These are phyloP conservation scores for Fomitiporia mediterranea DNA, from an alignment of 1,284 basidiomycete species.

Conservation along the genomic window DNA sequence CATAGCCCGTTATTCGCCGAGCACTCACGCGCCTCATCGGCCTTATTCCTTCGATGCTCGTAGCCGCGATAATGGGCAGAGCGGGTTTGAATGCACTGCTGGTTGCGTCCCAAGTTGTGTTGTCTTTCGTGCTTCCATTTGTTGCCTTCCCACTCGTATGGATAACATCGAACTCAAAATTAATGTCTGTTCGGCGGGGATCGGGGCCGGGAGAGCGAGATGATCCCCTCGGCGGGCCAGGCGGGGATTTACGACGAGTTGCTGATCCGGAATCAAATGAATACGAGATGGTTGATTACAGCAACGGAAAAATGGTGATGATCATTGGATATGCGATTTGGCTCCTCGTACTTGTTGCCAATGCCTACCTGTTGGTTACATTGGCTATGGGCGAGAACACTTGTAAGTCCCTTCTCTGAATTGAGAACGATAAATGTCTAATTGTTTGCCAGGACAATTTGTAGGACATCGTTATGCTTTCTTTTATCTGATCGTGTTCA, in stretches of 20 bases:
- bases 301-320: conserved; percentile 52
- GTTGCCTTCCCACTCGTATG: conserved; percentile 77
- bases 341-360: conserved; percentile 60
- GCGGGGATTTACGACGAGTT: conserved; percentile 16
- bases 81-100: conserved; percentile 78
- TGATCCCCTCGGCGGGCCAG: conserved; percentile 8
- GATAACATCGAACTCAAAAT: conserved; percentile 60
- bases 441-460: background rate
- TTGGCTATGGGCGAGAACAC: conserved; percentile 35
- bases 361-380: conserved; percentile 58
- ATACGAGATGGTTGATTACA: conserved; percentile 47
- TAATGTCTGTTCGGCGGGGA: conserved; percentile 57
- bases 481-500: no score
- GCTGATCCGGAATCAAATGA: conserved; percentile 13
- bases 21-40: conserved; percentile 81
- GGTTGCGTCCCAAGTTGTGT: conserved; percentile 82
- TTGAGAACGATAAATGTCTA: no score
- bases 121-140: conserved; percentile 87
- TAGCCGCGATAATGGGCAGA: conserved; percentile 74
- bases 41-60: conserved; percentile 78
- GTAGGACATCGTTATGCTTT: no score
- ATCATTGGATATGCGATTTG: conserved; percentile 58
- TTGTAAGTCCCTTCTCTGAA: background rate
- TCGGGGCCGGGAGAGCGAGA: conserved; percentile 7
- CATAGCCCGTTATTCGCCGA: conserved; percentile 73